Percentiles rank a stretch among this genome's conserved stretches.
Conservation (phyloP, 139 green algal species). For the Chara braunii region DNA sequence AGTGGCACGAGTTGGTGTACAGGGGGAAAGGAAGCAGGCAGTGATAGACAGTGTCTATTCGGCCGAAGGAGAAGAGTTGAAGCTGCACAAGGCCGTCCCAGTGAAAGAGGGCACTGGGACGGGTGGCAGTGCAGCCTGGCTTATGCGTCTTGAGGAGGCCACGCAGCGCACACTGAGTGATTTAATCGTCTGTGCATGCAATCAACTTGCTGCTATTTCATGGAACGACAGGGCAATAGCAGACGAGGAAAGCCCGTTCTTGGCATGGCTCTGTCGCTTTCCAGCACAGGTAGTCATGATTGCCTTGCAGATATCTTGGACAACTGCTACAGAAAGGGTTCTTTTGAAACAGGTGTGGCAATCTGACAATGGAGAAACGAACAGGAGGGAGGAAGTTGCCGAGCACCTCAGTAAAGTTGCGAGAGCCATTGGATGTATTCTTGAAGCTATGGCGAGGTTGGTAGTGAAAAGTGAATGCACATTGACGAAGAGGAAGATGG, state of each 20-base stretch:
- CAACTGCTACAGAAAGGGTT: not conserved
- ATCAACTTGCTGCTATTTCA: not conserved
- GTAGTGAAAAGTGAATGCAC: not conserved
- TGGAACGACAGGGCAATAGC: not conserved
- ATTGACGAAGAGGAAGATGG: not conserved
- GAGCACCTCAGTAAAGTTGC: not conserved
- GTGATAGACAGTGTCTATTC: constrained; percentile 1
- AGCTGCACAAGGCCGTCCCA: too few relatives aligned
- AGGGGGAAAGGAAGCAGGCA: not conserved
- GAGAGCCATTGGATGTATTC: not conserved
- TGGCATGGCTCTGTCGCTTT: constrained; percentile 8
- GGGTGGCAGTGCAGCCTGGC: not conserved
- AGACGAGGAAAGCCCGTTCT: not conserved
- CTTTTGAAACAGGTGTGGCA: not conserved
- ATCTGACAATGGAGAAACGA: constrained; percentile 5
- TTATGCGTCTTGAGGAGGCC: not conserved
- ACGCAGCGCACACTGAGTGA: not conserved
- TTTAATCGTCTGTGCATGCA: not conserved
- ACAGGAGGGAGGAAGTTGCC: not conserved
- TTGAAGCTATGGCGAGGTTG: not conserved
- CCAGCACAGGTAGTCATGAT: constrained; percentile 22
- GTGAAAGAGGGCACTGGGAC: not conserved
- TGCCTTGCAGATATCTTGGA: constrained; percentile 18
- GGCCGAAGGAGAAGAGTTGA: not conserved
- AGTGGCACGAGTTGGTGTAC: not conserved